Conservation (phyloP, 2,329 filamentous ascomycete genomes). For the Hymenoscyphus occultus region DNA sequence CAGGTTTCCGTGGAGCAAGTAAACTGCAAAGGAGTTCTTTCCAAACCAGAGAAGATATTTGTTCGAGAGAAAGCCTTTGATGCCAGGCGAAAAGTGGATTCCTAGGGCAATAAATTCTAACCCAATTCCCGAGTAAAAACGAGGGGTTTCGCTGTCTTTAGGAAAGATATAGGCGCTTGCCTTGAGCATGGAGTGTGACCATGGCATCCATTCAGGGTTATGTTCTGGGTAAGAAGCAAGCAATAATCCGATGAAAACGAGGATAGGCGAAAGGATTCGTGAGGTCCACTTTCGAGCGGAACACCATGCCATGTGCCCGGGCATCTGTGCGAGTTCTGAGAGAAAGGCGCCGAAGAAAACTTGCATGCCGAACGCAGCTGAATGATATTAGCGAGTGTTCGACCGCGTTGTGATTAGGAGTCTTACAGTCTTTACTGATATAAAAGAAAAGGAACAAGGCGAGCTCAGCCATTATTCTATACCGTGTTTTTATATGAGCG, state of each 20-base stretch:
- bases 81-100: conserved; percentile 49
- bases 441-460: conserved; percentile 50
- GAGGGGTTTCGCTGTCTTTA: conserved; percentile 46
- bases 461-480: conserved; percentile 47
- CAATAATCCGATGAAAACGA: conserved; percentile 52
- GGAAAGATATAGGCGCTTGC: conserved; percentile 46
- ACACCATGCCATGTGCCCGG: conserved; percentile 47
- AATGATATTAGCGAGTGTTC: conserved; percentile 13
- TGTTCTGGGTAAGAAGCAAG: conserved; percentile 60
- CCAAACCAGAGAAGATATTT: conserved; percentile 59
- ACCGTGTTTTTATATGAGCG: conserved; percentile 46
- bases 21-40: conserved; percentile 62
- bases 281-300: conserved; percentile 42
- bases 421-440: conserved; percentile 33
- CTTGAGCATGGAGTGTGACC: conserved; percentile 48
- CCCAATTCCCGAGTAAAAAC: conserved; percentile 49
- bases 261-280: conserved; percentile 45
- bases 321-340: conserved; percentile 54
- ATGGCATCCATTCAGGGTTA: conserved; percentile 50
- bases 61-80: conserved; percentile 52
- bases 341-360: conserved; percentile 62
- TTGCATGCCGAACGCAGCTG: conserved; percentile 53
- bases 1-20: conserved; percentile 60
- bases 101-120: conserved; percentile 49
- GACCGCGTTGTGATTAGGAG: neutral